A percentile compares a stretch with the other conserved stretches of the same genome.
Conservation (phyloP, 371 early-diverging fungal species). For the Gilbertella persicaria region DNA sequence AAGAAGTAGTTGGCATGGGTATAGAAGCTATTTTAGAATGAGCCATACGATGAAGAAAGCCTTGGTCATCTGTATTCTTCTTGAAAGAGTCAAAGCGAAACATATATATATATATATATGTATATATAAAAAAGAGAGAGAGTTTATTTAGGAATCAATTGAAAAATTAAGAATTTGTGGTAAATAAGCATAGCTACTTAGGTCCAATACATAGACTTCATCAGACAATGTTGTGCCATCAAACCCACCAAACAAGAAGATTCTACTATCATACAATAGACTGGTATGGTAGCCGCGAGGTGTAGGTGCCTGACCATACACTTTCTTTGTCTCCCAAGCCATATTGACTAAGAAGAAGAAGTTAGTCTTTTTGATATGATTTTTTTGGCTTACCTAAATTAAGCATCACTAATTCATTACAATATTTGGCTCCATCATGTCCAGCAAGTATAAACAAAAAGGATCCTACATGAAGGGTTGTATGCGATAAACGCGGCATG, state of each 20-base stretch:
- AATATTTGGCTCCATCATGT: conserved; percentile 82
- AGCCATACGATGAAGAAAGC: conserved; percentile 36
- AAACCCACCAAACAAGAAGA: conserved; percentile 86
- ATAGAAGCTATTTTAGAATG: conserved; percentile 43
- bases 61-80: conserved; percentile 5
- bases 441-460: conserved; percentile 87
- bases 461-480: conserved; percentile 80
- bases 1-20: conserved; percentile 52
- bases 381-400: conserved; percentile 63
- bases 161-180: conserved; percentile 65
- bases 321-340: conserved; percentile 77
- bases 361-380: neutral
- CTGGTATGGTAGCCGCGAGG: conserved; percentile 88
- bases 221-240: conserved; percentile 79
- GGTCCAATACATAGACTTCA: conserved; percentile 79
- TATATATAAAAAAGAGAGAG: conserved; percentile 5
- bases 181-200: conserved; percentile 74
- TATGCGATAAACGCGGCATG: conserved; percentile 77
- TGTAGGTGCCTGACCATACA: conserved; percentile 71
- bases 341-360: conserved; percentile 58
- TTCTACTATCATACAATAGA: conserved; percentile 74
- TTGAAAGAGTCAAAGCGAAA: conserved; percentile 40
- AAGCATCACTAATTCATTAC: conserved; percentile 74
- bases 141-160: conserved; percentile 24
- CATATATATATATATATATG: conserved; percentile 16